Conservation (phyloP, 371 early-diverging fungal genomes). For the Apophysomyces sp. region DNA sequence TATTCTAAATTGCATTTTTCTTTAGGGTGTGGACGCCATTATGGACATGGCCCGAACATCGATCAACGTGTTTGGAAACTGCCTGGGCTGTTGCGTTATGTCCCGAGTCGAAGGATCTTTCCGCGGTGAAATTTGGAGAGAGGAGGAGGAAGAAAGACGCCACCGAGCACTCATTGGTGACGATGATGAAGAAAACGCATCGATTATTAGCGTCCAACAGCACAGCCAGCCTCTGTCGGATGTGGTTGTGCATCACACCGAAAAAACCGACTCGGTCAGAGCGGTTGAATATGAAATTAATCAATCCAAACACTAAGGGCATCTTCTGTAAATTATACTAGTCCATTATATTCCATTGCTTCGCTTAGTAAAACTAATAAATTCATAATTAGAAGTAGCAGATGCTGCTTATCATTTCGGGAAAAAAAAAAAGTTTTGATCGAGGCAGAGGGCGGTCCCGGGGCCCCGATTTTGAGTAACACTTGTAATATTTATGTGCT, state of each 20-base stretch:
- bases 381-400: neutral
- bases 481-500: neutral
- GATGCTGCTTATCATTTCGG: neutral
- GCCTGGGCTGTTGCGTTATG: slow-evolving; percentile 72
- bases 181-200: neutral
- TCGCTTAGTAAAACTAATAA: neutral
- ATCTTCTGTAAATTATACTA: neutral
- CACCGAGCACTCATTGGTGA: slow-evolving; percentile 24
- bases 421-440: neutral
- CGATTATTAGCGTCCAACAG: neutral
- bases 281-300: neutral
- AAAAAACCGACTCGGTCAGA: neutral
- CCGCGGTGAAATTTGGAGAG: slow-evolving; percentile 52
- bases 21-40: slow-evolving; percentile 65
- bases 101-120: slow-evolving; percentile 75
- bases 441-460: neutral
- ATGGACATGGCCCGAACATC: slow-evolving; percentile 83
- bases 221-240: neutral
- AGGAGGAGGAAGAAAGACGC: slow-evolving; percentile 40
- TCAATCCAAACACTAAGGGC: neutral
- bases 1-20: neutral
- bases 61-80: slow-evolving; percentile 75
- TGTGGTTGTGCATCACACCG: neutral
- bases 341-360: neutral
- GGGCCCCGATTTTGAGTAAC: neutral